Conservation (phyloP, 2,329 filamentous ascomycete genomes). For the Pyrenochaeta sp. region DNA sequence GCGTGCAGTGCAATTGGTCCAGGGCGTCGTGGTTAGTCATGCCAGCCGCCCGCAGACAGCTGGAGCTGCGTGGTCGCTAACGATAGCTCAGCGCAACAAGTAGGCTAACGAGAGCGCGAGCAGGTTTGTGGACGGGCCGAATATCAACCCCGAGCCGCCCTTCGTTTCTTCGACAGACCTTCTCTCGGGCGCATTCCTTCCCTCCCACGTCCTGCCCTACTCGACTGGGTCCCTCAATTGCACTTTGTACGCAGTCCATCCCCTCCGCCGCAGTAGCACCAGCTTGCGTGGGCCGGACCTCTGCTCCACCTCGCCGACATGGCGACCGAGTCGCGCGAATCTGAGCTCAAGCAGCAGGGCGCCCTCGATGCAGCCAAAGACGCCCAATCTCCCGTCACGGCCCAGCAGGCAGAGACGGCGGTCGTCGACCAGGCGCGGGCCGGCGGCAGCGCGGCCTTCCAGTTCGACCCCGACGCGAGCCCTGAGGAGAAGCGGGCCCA, state of each 20-base stretch:
- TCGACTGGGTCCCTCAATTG: conserved; percentile 16
- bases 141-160: conserved; percentile 1
- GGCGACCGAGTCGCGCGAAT: conserved; percentile 45
- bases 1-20: not conserved
- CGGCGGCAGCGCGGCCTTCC: conserved; percentile 80
- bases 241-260: conserved; percentile 16
- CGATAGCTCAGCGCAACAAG: not conserved
- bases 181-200: not conserved
- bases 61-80: not conserved
- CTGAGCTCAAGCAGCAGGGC: conserved; percentile 83
- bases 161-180: not conserved
- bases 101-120: not conserved
- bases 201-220: not conserved
- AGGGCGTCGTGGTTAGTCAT: not conserved
- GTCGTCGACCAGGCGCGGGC: conserved; percentile 80
- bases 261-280: not conserved
- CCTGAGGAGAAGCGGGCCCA: conserved; percentile 85
- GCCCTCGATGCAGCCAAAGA: conserved; percentile 79
- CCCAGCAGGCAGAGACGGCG: conserved; percentile 75
- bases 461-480: conserved; percentile 86
- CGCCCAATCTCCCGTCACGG: conserved; percentile 71
- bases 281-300: conserved; percentile 10
- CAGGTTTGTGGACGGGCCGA: conserved; percentile 10
- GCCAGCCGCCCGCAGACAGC: not conserved
- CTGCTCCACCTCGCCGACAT: conserved; percentile 30